These are phyloP conservation scores for Acmispon strigosus DNA, from an alignment of 306 rosid genomes.

Conservation along the genomic window DNA sequence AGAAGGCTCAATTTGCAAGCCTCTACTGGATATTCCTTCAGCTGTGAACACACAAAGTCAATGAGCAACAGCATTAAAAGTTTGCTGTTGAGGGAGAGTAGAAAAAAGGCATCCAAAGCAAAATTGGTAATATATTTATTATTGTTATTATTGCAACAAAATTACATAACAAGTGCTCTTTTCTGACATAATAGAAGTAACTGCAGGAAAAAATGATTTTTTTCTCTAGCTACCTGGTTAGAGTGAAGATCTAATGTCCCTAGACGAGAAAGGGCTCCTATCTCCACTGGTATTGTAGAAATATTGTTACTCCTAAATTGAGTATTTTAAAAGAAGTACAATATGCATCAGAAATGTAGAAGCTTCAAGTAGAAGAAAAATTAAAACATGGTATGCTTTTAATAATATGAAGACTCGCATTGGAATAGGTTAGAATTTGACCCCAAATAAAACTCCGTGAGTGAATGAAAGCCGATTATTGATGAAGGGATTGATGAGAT, in stretches of 20 bases:
- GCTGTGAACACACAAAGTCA: constrained; percentile 42
- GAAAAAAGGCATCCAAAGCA: constrained; percentile 10
- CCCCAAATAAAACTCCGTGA: constrained; percentile 84
- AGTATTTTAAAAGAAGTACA: background rate
- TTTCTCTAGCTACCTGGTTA: constrained; percentile 58
- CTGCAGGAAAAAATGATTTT: background rate
- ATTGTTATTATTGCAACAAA: background rate
- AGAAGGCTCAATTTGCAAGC: constrained; percentile 76
- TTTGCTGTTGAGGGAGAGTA: constrained; percentile 1
- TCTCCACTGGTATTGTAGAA: constrained; percentile 60
- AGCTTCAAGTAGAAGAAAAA: constrained; percentile 13
- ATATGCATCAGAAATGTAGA: constrained; percentile 21
- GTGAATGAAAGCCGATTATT: constrained; percentile 61
- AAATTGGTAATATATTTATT: background rate
- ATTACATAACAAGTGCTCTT: background rate
- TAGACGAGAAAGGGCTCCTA: constrained; percentile 66
- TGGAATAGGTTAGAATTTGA: constrained; percentile 35
- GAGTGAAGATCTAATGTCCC: constrained; percentile 90
- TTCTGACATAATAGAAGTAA: background rate
- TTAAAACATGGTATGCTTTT: constrained; percentile 13
- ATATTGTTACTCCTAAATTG: constrained; percentile 64
- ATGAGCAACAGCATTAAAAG: constrained; percentile 13
- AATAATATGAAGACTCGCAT: constrained; percentile 24
- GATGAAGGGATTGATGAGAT: constrained; percentile 77
- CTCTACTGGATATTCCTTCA: constrained; percentile 89